Conservation (phyloP, 306 rosid genomes). For the Prinsepia uniflora region DNA sequence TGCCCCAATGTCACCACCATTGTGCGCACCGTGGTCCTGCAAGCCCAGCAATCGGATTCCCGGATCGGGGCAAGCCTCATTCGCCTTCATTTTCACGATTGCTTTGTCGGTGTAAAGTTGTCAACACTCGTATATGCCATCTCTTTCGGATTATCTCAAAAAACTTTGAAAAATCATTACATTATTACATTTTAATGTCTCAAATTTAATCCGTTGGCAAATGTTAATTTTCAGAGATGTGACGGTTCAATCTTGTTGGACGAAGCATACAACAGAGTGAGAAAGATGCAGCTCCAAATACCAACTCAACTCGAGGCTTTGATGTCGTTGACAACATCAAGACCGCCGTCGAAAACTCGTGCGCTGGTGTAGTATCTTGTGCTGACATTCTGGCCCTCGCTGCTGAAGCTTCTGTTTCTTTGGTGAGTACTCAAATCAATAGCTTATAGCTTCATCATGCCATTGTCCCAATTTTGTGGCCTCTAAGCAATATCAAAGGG, state of each 20-base stretch:
- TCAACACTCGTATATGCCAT: no score
- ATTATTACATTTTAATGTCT: not conserved
- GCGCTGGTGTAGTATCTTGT: conserved; percentile 59
- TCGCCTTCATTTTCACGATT: conserved; percentile 68
- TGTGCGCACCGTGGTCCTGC: conserved; percentile 39
- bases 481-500: no score
- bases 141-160: no score
- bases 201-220: not conserved
- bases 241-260: conserved; percentile 67
- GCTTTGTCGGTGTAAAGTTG: conserved; percentile 53
- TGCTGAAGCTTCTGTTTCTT: conserved; percentile 49
- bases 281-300: conserved; percentile 56
- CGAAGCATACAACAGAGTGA: conserved; percentile 53
- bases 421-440: conserved; percentile 33
- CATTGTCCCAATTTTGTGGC: no score
- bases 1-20: conserved; percentile 59
- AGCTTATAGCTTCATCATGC: no score
- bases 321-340: conserved; percentile 60
- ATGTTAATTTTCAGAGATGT: conserved; percentile 54
- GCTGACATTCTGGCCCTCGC: conserved; percentile 79
- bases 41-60: conserved; percentile 52
- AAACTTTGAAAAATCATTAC: no score
- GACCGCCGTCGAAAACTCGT: conserved; percentile 53
- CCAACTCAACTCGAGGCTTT: conserved; percentile 44
- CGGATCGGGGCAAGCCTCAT: conserved; percentile 56